Base-by-base conservation (phyloP, 768 basidiomycete species). In the Tricholoma terreum region DNA sequence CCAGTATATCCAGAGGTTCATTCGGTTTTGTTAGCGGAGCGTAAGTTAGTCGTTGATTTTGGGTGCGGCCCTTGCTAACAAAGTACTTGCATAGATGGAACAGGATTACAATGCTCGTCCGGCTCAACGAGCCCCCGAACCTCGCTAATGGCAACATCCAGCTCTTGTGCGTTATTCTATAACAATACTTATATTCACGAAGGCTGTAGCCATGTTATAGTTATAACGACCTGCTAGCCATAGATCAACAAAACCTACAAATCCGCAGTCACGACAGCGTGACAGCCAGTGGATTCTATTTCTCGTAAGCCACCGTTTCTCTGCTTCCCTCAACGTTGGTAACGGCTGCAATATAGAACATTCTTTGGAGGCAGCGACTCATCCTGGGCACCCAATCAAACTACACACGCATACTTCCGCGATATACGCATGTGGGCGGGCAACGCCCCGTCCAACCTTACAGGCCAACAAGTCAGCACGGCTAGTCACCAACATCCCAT, bases 301-400 rank as follows among this genome's bases (percentile, higher is more conserved):
- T 94, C 71, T 92, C 91, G 84, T 88, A 56, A 70, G 85, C 70
- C 5, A 30, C 33, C 56, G 6, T 54, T 24, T 60, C 35, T 54
- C 17, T 36, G 17, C n/a, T 50, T 34, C 52, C 2, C 35, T 33
- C 35, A 12, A 58, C 43, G 30, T 27, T 46, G 33, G 52, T 59
- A 19, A 55, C 45, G 27, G 55, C 10, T 30, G 24, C 12, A 49
- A 5, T 48, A 8, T 58, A 89, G 88, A 33, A 91, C 89, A 19
- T 92, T 93, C 75, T 93, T 92, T 66, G 91, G 90, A 71, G 92
- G 89, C 75, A 60, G 68, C 57, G 89, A 94, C 64, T 56, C 73
- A 4, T 80, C 80, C 34, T 94, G 88, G 89, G 87, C 87, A 21
- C 85, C 90, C 0, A 82, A 87, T 5, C 70, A 77, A 4, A 81